These are phyloP conservation scores for Dendrobium chrysotoxum DNA, from an alignment of 106 monocot species.

Conservation along the genomic window DNA sequence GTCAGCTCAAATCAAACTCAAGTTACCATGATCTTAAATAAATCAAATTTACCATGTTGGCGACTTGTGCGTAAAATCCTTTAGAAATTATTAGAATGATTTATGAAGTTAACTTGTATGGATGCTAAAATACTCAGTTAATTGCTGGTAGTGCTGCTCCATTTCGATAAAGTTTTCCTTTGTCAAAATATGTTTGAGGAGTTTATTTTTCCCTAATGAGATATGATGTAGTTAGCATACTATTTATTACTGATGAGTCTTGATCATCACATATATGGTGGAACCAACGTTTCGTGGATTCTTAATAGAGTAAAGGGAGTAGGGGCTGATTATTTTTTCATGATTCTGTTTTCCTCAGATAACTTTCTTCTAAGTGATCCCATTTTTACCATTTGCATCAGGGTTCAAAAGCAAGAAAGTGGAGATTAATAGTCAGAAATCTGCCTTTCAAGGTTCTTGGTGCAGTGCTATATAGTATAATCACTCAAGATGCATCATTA, in stretches of 20 bases:
- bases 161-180: no score
- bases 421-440: constrained; percentile 93
- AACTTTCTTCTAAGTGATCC: not conserved
- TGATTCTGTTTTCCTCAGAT: not conserved
- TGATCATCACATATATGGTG: not conserved
- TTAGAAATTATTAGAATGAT: not conserved
- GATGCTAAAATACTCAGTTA: not conserved
- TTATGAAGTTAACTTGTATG: not conserved
- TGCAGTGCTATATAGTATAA: not conserved
- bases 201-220: not conserved
- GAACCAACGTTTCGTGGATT: not conserved
- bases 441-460: constrained; percentile 85
- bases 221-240: not conserved
- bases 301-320: not conserved
- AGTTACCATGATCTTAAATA: no score
- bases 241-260: not conserved
- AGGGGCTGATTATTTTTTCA: not conserved
- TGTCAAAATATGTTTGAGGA: no score
- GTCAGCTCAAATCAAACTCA: no score
- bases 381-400: constrained; percentile 18
- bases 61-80: not conserved
- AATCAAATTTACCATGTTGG: not conserved
- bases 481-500: not conserved
- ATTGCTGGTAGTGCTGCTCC: not conserved
- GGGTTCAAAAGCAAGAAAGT: constrained; percentile 89